Conservation (phyloP, 257 asterid genomes). For the Nemophila menziesii region DNA sequence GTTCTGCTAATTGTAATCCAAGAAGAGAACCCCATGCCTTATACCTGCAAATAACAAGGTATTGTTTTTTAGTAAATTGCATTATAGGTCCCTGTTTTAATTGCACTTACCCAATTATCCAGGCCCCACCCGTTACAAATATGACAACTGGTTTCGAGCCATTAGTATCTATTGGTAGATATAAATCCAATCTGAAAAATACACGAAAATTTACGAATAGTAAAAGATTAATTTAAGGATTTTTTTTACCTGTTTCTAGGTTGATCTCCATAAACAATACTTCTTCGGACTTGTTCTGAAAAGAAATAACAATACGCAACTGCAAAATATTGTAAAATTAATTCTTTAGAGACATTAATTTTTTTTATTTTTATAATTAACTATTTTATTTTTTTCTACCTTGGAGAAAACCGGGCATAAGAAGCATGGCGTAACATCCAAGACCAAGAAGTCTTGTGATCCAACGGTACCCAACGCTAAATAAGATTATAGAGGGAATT, state of each 20-base stretch:
- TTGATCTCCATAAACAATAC: constrained; percentile 76
- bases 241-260: constrained; percentile 75
- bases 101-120: constrained; percentile 93
- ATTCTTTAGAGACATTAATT: too few relatives aligned
- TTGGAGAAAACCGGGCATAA: constrained; percentile 96
- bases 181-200: constrained; percentile 74
- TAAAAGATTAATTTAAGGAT: background rate
- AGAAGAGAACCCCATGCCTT: constrained; percentile 98
- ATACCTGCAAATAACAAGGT: constrained; percentile 38
- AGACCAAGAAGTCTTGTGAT: constrained; percentile 74
- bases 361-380: too few relatives aligned
- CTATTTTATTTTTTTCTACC: constrained; percentile 31
- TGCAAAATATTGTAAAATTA: constrained; percentile 37
- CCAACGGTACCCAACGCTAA: constrained; percentile 98
- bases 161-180: constrained; percentile 51
- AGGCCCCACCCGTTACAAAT: constrained; percentile 98
- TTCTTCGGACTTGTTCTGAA: constrained; percentile 67
- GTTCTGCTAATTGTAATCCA: constrained; percentile 82
- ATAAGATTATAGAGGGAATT: constrained; percentile 16
- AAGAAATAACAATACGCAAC: constrained; percentile 76
- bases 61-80: background rate
- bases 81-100: constrained; percentile 4
- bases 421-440: constrained; percentile 69
- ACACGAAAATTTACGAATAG: constrained; percentile 6
- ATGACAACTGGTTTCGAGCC: constrained; percentile 74